A percentile compares a stretch with the other conserved stretches of the same genome.
Evolutionary conservation across 164 flowering plant genomes (phyloP).

Genomic region (Paratinospora sagittata): DNA sequence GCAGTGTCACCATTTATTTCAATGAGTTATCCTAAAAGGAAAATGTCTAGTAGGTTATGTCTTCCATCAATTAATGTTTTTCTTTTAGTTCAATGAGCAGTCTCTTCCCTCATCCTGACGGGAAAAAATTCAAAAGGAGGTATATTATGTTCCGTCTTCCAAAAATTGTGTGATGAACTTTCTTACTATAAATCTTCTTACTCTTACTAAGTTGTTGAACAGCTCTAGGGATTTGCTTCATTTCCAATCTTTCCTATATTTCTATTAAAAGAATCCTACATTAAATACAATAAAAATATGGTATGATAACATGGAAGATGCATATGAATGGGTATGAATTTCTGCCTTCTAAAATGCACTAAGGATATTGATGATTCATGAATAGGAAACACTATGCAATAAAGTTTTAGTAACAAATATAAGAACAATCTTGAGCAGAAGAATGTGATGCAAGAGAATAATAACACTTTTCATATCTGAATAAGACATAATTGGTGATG

Average conservation of each 20-base stretch:
- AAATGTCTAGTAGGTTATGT: too few species aligned
- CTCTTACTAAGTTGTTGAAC: too few species aligned
- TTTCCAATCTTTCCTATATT: neutral
- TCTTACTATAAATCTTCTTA: too few species aligned
- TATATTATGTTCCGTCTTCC: too few species aligned
- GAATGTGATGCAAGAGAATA: neutral
- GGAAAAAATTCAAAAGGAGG: too few species aligned
- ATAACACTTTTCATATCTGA: neutral
- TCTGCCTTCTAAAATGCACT: neutral
- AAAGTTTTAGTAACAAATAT: neutral
- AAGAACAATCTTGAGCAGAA: neutral
- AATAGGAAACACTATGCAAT: neutral
- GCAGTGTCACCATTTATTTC: too few species aligned
- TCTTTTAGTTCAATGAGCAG: too few species aligned
- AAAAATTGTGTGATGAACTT: too few species aligned
- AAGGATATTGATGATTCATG: neutral
- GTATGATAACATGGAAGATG: neutral
- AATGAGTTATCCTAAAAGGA: too few species aligned
- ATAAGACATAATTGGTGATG: neutral
- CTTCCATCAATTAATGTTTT: too few species aligned
- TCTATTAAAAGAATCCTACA: neutral
- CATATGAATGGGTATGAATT: neutral
- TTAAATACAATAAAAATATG: neutral
- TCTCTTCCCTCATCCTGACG: too few species aligned
- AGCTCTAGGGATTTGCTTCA: too few species aligned